Conservation (phyloP, 371 early-diverging fungal species). For the Dentiscutata heterogama region DNA sequence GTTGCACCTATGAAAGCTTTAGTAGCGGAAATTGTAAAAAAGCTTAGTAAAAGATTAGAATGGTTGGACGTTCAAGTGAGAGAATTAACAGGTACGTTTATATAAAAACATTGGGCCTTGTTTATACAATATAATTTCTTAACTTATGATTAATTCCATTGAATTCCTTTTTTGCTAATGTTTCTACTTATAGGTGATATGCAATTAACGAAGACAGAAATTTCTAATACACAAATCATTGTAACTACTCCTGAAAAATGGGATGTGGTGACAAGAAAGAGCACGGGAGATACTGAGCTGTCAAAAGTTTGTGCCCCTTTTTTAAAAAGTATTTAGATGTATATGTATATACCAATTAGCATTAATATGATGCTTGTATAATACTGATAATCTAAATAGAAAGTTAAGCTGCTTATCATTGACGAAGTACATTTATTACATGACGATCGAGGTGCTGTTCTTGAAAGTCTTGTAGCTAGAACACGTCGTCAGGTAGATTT, state of each 20-base stretch:
- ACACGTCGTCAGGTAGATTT: slow-evolving; percentile 82
- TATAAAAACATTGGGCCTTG: not conserved
- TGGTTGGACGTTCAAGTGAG: slow-evolving; percentile 89
- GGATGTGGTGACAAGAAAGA: slow-evolving; percentile 99
- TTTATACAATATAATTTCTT: not conserved
- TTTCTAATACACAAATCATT: slow-evolving; percentile 93
- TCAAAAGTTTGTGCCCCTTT: slow-evolving; percentile 68
- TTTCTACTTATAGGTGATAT: slow-evolving; percentile 83
- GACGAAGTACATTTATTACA: slow-evolving; percentile 99
- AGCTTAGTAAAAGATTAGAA: slow-evolving; percentile 87
- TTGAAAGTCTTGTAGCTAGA: slow-evolving; percentile 98
- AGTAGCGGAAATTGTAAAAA: slow-evolving; percentile 96
- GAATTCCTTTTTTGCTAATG: too few relatives aligned
- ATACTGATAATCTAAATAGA: slow-evolving; percentile 42
- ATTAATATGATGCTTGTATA: too few relatives aligned
- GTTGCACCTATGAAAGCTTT: slow-evolving; percentile 99
- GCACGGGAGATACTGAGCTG: slow-evolving; percentile 92
- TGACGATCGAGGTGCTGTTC: slow-evolving; percentile 98
- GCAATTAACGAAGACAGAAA: slow-evolving; percentile 94
- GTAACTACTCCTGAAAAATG: slow-evolving; percentile 99
- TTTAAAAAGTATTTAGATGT: not conserved
- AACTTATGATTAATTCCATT: not conserved
- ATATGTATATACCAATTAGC: not conserved
- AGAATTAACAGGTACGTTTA: slow-evolving; percentile 82
- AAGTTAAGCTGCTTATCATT: slow-evolving; percentile 93